Evolutionary conservation across 345 rosid genomes (phyloP), one percentile per base, ranked within the genome.

Genomic region (Acer saccharum): DNA sequence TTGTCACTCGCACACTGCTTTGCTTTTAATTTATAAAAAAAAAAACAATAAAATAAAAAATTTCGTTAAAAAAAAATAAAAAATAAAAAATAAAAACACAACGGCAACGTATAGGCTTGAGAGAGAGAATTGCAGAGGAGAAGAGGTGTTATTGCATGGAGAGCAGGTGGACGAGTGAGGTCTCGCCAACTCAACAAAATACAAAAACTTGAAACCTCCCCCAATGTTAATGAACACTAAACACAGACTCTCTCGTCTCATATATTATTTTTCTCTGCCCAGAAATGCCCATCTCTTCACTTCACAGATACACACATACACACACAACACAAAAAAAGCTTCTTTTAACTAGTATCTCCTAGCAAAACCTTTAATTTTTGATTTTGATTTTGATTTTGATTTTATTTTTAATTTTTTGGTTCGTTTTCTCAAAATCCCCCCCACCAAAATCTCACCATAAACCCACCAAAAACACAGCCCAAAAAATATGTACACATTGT

Each of bases 151-250:
- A 8, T 50, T 66, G 78, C 71, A 74, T 50, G 65, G 2, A 2
- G 72, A 27, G 72, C 72, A 76, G 72, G 72, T 67, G 78, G 71
- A 67, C 71, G 65, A 67, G 71, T 67, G 17, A 52, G 23, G 72
- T 35, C 10, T 16, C 55, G 78, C 78, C 78, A 76, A 65, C 54
- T 32, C 65, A 21, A 52, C 78, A 76, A 66, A 50, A 20, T 16
- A 25, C n/a, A 25, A 6, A 43, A 61, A 7, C 52, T 21, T 35
- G 67, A 60, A 62, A 27, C 77, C 64, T n/a, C 64, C 13, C 43
- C 41, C 25, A 29, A 32, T 57, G 50, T 4, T 43, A n/a, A 32
- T 57, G 46, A 25, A n/a, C 44, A 9, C 12, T 3, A 71, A 70
- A 54, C 5, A 32, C 13, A 32, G 10, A 35, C 29, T 10, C 60